Evolutionary conservation across 495 filamentous ascomycete genomes (phyloP).

Genomic region (Xylaria curta): DNA sequence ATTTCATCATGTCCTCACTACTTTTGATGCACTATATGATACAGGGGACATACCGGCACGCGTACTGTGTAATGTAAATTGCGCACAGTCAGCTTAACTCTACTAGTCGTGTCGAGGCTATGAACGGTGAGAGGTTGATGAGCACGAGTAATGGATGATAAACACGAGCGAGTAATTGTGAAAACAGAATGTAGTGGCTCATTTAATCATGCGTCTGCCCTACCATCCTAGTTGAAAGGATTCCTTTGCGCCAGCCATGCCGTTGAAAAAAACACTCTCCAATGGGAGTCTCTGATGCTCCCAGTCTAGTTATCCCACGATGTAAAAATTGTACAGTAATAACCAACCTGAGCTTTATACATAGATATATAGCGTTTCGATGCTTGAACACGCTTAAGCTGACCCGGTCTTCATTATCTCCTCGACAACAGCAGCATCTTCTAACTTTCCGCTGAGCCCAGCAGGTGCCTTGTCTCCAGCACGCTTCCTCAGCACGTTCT

Average conservation of each 20-base stretch:
- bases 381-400: neutral
- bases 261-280: neutral
- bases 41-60: neutral
- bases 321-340: slow-evolving; percentile 3
- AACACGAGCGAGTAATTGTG: neutral
- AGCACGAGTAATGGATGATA: neutral
- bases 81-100: neutral
- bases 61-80: neutral
- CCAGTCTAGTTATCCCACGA: neutral
- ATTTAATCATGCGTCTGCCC: neutral
- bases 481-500: slow-evolving; percentile 94
- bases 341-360: neutral
- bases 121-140: neutral
- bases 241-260: slow-evolving; percentile 15
- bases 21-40: neutral
- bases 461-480: slow-evolving; percentile 50
- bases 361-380: neutral
- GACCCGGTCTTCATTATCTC: slow-evolving; percentile 29
- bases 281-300: neutral
- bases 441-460: slow-evolving; percentile 28
- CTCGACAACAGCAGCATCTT: slow-evolving; percentile 34
- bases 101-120: too few relatives aligned
- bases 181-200: neutral
- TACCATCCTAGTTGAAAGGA: slow-evolving; percentile 30
- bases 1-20: neutral